These are phyloP conservation scores for Chlorella sp. DNA, from an alignment of 139 green algal genomes.

Conservation along the genomic window DNA sequence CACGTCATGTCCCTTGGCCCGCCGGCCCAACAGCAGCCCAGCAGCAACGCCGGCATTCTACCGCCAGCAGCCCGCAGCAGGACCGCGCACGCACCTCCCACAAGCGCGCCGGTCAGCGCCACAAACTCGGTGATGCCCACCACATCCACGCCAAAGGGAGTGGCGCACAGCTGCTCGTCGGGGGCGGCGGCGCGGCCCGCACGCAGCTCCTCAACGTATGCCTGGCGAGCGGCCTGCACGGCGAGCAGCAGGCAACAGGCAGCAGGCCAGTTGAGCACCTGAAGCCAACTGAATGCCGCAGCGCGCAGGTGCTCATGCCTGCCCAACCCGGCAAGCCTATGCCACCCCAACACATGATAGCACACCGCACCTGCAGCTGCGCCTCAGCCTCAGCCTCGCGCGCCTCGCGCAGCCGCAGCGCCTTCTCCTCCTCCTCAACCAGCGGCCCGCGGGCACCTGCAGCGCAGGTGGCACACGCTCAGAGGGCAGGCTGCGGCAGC, in stretches of 20 bases:
- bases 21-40: too few relatives aligned
- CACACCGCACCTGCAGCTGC: constrained; percentile 39
- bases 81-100: constrained; percentile 48
- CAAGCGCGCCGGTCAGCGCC: constrained; percentile 82
- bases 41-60: too few relatives aligned
- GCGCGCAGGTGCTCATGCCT: too few relatives aligned
- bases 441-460: constrained; percentile 71
- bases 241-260: background rate
- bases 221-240: constrained; percentile 26
- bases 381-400: constrained; percentile 67
- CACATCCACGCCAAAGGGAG: constrained; percentile 95
- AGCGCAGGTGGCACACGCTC: background rate
- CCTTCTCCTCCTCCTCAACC: constrained; percentile 77
- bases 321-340: too few relatives aligned
- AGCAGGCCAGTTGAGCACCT: too few relatives aligned
- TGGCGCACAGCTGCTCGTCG: constrained; percentile 90
- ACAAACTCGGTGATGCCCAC: constrained; percentile 96
- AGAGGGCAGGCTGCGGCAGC: background rate
- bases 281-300: too few relatives aligned
- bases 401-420: constrained; percentile 71
- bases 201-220: constrained; percentile 42
- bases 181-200: background rate
- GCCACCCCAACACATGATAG: too few relatives aligned
- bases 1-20: too few relatives aligned
- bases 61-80: too few relatives aligned